A percentile compares a stretch with the other conserved stretches of the same genome.
These are phyloP conservation scores for Cerioporus squamosus DNA, from an alignment of 1,284 basidiomycete species.

Conservation along the genomic window DNA sequence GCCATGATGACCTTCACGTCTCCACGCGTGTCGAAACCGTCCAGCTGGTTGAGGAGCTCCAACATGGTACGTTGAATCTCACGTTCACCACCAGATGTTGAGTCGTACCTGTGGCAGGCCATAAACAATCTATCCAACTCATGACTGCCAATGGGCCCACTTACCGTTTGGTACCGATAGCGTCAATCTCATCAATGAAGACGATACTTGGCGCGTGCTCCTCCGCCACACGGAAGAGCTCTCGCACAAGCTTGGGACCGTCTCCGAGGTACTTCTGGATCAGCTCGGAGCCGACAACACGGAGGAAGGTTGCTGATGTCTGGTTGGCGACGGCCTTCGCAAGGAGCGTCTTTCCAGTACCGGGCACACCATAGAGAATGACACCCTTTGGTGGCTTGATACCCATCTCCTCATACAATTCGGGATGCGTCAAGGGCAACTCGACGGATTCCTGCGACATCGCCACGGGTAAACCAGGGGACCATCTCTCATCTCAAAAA, in stretches of 20 bases:
- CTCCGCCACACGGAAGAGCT: slow-evolving; percentile 96
- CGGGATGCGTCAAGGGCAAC: slow-evolving; percentile 96
- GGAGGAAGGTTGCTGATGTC: slow-evolving; percentile 97
- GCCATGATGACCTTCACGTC: slow-evolving; percentile 99
- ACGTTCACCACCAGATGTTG: slow-evolving; percentile 96
- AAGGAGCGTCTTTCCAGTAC: slow-evolving; percentile 97
- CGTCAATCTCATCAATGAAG: slow-evolving; percentile 99
- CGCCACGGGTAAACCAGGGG: slow-evolving; percentile 2
- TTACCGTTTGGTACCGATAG: slow-evolving; percentile 96
- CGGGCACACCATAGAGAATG: slow-evolving; percentile 98
- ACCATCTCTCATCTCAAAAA: neutral
- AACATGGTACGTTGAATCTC: slow-evolving; percentile 99
- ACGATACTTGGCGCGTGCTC: slow-evolving; percentile 99
- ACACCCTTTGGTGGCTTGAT: slow-evolving; percentile 99
- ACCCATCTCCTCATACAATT: slow-evolving; percentile 99
- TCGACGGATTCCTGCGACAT: slow-evolving; percentile 90
- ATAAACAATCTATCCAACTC: too few species aligned
- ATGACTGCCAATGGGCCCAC: slow-evolving; percentile 24
- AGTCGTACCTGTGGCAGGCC: slow-evolving; percentile 74
- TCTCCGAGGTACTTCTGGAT: slow-evolving; percentile 99
- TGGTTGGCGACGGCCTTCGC: slow-evolving; percentile 99
- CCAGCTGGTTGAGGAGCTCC: slow-evolving; percentile 96
- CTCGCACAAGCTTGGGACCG: slow-evolving; percentile 98
- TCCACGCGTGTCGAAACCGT: slow-evolving; percentile 98
- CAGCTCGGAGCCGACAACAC: slow-evolving; percentile 96